A percentile compares a stretch with the other conserved stretches of the same genome.
These are phyloP conservation scores for Bruguiera gymnorhiza DNA, from an alignment of 345 rosid species.

Conservation along the genomic window DNA sequence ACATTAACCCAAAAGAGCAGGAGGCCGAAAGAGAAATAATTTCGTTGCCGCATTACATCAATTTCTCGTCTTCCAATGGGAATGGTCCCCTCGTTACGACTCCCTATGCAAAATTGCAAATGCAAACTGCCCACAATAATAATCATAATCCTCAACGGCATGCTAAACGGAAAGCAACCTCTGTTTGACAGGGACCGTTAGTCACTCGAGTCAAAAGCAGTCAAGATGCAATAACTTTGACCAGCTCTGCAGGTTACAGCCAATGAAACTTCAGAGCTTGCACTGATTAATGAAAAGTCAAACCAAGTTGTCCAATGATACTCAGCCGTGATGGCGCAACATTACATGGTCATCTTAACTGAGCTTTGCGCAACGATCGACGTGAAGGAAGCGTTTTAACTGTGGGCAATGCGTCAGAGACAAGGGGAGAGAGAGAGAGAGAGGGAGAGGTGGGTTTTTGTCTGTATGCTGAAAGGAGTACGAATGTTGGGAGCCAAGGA, in stretches of 20 bases:
- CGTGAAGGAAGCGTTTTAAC: slow-evolving; percentile 19
- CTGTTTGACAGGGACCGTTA: slow-evolving; percentile 5
- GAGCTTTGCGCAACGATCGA: not conserved
- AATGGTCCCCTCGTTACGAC: slow-evolving; percentile 15
- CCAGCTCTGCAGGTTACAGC: not conserved
- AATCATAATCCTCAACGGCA: slow-evolving; percentile 22
- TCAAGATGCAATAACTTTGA: not conserved
- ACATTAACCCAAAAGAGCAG: not conserved
- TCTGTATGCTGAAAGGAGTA: slow-evolving; percentile 51
- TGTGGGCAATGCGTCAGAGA: slow-evolving; percentile 14
- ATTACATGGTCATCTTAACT: not conserved
- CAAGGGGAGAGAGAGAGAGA: not conserved
- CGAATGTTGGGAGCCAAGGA: slow-evolving; percentile 80
- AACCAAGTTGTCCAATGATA: not conserved
- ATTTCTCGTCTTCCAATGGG: slow-evolving; percentile 24
- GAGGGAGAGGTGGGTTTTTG: slow-evolving; percentile 33
- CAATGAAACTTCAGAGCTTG: not conserved
- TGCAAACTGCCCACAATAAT: not conserved
- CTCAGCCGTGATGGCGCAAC: not conserved
- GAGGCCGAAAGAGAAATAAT: not conserved
- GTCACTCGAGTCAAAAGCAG: slow-evolving; percentile 3
- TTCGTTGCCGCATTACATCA: slow-evolving; percentile 35
- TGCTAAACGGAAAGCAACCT: slow-evolving; percentile 27
- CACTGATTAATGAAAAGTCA: not conserved
- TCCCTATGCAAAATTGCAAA: slow-evolving; percentile 3